Conservation (phyloP, 2,329 filamentous ascomycete genomes). For the Neopestalotiopsis rosae region DNA sequence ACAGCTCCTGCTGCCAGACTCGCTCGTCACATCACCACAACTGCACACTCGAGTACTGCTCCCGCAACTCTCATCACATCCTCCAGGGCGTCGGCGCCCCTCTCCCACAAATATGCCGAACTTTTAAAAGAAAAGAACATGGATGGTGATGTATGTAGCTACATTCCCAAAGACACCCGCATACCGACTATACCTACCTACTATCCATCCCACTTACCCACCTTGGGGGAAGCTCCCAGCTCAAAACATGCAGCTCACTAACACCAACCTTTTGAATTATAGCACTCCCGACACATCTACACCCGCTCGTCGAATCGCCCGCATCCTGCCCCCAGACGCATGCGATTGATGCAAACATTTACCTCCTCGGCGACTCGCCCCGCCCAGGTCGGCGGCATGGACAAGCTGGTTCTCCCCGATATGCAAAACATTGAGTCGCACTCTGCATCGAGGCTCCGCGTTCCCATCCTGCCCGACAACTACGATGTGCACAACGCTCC, state of each 20-base stretch:
- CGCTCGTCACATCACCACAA: constrained; percentile 37
- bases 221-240: neutral
- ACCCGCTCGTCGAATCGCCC: constrained; percentile 41
- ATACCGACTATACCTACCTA: neutral
- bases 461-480: constrained; percentile 67
- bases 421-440: constrained; percentile 33
- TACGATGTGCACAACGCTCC: constrained; percentile 50
- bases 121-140: constrained; percentile 39
- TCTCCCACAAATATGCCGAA: constrained; percentile 41
- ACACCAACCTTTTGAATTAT: constrained; percentile 25
- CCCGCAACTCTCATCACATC: constrained; percentile 33
- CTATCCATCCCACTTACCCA: neutral
- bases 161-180: neutral
- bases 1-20: constrained; percentile 36
- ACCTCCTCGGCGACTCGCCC: constrained; percentile 49
- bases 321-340: constrained; percentile 45
- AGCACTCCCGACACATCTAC: constrained; percentile 37
- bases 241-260: constrained; percentile 22
- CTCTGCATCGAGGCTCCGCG: constrained; percentile 50
- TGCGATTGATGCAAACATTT: constrained; percentile 70
- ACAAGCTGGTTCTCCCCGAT: constrained; percentile 59
- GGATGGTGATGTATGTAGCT: constrained; percentile 36
- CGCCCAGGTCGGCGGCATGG: constrained; percentile 44
- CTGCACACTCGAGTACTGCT: constrained; percentile 26
- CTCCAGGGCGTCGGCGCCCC: constrained; percentile 33